phyloP scores from a whole-genome alignment of 2,329 filamentous ascomycete species.

The Scedosporium boydii region DNA sequence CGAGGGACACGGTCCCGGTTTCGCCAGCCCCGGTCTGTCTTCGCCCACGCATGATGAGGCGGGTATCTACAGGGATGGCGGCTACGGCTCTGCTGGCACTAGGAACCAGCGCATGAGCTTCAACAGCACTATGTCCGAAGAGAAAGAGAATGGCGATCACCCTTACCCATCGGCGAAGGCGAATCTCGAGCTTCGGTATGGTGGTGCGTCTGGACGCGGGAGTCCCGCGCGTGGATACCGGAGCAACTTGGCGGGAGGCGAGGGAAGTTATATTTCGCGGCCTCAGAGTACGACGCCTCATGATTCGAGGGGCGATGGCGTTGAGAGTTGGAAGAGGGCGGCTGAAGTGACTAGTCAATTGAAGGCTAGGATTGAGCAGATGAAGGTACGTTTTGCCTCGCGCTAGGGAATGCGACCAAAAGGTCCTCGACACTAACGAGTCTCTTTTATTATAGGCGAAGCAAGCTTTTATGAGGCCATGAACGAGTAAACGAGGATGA shows the following conservation, averaged over 20 bases:
- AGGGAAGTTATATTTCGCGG: constrained; percentile 10
- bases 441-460: not conserved
- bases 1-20: constrained; percentile 36
- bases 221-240: constrained; percentile 50
- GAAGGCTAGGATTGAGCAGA: constrained; percentile 95
- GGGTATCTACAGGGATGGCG: constrained; percentile 48
- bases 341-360: constrained; percentile 96
- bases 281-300: constrained; percentile 15
- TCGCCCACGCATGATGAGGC: constrained; percentile 50
- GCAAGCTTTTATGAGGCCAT: constrained; percentile 2
- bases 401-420: not conserved
- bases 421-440: not conserved
- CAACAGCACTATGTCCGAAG: constrained; percentile 58
- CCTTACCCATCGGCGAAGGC: constrained; percentile 40
- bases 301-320: constrained; percentile 27
- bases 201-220: constrained; percentile 44
- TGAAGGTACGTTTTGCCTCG: constrained; percentile 56
- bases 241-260: constrained; percentile 15
- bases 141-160: constrained; percentile 62
- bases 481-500: not conserved
- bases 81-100: constrained; percentile 17
- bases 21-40: constrained; percentile 32
- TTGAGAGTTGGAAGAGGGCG: constrained; percentile 93
- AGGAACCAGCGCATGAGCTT: constrained; percentile 49
- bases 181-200: constrained; percentile 45